Percentiles rank a stretch among this genome's conserved stretches.
Conservation (phyloP, 106 monocot species). For the Ottelia alismoides region DNA sequence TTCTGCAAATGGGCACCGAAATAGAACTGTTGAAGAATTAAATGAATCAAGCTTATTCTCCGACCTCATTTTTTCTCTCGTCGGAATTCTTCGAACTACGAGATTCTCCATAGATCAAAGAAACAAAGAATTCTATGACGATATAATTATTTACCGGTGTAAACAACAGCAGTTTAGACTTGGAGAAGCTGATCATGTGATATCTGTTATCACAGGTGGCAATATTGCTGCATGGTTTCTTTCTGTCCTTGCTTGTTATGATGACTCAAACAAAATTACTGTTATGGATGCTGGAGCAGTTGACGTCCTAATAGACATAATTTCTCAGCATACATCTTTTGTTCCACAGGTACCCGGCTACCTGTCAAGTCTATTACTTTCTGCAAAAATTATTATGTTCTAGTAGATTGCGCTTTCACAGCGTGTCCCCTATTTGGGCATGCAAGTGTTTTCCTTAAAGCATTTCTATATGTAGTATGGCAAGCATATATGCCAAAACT, state of each 20-base stretch:
- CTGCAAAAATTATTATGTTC: too few relatives aligned
- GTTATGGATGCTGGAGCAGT: slow-evolving; percentile 73
- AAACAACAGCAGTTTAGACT: slow-evolving; percentile 16
- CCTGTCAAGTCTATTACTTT: too few relatives aligned
- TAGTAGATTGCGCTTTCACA: too few relatives aligned
- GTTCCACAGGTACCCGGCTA: slow-evolving; percentile 56
- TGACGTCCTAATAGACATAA: slow-evolving; percentile 62
- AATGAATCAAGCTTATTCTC: slow-evolving; percentile 45
- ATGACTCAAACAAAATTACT: slow-evolving; percentile 31
- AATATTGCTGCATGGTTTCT: slow-evolving; percentile 75
- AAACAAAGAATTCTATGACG: slow-evolving; percentile 25
- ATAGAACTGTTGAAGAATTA: slow-evolving; percentile 47
- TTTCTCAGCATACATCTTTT: slow-evolving; percentile 55
- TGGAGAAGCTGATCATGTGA: slow-evolving; percentile 29
- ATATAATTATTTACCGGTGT: slow-evolving; percentile 47
- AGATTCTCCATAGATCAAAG: slow-evolving; percentile 16
- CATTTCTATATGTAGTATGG: too few relatives aligned
- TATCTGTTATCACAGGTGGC: slow-evolving; percentile 48
- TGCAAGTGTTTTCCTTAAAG: too few relatives aligned
- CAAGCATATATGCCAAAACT: too few relatives aligned
- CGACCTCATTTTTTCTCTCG: slow-evolving; percentile 57
- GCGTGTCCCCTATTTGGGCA: too few relatives aligned
- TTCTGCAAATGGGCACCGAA: slow-evolving; percentile 50
- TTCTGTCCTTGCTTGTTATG: slow-evolving; percentile 58
- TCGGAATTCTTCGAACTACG: slow-evolving; percentile 42